These are phyloP conservation scores for Suillus alpinus DNA, from an alignment of 768 basidiomycete species.

Conservation along the genomic window DNA sequence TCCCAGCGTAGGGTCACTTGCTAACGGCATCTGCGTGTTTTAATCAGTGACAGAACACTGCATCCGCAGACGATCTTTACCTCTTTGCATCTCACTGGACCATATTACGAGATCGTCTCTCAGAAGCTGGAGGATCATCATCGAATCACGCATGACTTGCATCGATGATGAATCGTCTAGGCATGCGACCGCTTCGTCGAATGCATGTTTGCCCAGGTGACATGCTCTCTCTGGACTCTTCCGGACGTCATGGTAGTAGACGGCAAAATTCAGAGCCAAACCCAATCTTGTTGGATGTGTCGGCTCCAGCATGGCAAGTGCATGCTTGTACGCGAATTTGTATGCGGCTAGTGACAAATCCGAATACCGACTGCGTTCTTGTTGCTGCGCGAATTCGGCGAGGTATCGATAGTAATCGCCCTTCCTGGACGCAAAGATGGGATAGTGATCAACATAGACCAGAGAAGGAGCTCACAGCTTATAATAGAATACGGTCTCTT, in stretches of 20 bases:
- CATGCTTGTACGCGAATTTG: slow-evolving; percentile 84
- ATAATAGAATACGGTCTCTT: slow-evolving; percentile 86
- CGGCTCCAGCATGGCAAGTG: slow-evolving; percentile 65
- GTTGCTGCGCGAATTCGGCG: slow-evolving; percentile 77
- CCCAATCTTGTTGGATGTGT: slow-evolving; percentile 87
- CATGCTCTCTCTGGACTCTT: slow-evolving; percentile 85
- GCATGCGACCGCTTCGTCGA: slow-evolving; percentile 83
- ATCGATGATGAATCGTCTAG: slow-evolving; percentile 43
- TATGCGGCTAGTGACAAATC: slow-evolving; percentile 80
- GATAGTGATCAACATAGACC: slow-evolving; percentile 11
- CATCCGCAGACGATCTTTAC: slow-evolving; percentile 16
- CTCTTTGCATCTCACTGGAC: slow-evolving; percentile 68
- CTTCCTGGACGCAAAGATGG: slow-evolving; percentile 47
- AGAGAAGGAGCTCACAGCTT: slow-evolving; percentile 60
- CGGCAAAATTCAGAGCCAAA: slow-evolving; percentile 89
- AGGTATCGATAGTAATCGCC: slow-evolving; percentile 92
- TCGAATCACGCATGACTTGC: slow-evolving; percentile 61
- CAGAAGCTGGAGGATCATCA: slow-evolving; percentile 80
- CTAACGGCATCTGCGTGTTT: not conserved
- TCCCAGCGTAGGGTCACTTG: not conserved
- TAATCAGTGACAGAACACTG: not conserved
- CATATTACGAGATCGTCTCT: slow-evolving; percentile 85
- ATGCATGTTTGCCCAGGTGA: slow-evolving; percentile 87
- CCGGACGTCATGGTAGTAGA: slow-evolving; percentile 86
- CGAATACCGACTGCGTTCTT: slow-evolving; percentile 65